Conservation (phyloP, 306 rosid species). For the Lupinus albus region DNA sequence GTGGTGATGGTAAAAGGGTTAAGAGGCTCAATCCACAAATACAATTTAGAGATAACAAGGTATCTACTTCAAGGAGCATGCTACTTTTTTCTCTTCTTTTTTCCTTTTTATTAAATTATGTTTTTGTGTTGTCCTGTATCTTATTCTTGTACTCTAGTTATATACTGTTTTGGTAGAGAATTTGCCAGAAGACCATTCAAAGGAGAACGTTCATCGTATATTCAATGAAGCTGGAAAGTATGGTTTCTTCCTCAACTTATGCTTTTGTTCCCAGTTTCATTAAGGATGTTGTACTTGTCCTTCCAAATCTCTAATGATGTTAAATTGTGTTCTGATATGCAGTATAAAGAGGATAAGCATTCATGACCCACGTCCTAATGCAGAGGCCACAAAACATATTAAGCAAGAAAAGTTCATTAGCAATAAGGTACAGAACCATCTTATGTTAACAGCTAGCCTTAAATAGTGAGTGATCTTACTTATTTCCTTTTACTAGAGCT, state of each 20-base stretch:
- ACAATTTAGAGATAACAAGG: constrained; percentile 72
- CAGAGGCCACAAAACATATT: constrained; percentile 55
- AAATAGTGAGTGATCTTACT: too few species aligned
- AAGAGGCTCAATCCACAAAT: constrained; percentile 69
- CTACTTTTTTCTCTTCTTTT: neutral
- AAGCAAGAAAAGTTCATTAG: constrained; percentile 63
- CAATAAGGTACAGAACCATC: constrained; percentile 59
- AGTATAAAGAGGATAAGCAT: constrained; percentile 71
- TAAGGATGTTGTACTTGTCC: constrained; percentile 20
- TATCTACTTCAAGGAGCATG: constrained; percentile 45
- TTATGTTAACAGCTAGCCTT: neutral
- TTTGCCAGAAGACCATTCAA: constrained; percentile 84
- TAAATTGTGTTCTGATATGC: constrained; percentile 38
- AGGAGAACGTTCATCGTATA: constrained; percentile 69
- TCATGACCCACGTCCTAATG: constrained; percentile 58
- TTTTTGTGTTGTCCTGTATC: constrained; percentile 33
- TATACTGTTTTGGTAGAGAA: constrained; percentile 93
- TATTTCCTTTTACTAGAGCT: too few species aligned
- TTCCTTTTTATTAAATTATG: neutral
- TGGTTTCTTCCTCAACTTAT: constrained; percentile 25
- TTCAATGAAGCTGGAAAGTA: constrained; percentile 91
- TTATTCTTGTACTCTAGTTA: constrained; percentile 67
- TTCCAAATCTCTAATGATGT: constrained; percentile 31
- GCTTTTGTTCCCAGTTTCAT: constrained; percentile 31
- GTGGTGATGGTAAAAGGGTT: constrained; percentile 78